Conservation (phyloP, 192 early-diverging fungal genomes). For the Coemansia sp. region DNA sequence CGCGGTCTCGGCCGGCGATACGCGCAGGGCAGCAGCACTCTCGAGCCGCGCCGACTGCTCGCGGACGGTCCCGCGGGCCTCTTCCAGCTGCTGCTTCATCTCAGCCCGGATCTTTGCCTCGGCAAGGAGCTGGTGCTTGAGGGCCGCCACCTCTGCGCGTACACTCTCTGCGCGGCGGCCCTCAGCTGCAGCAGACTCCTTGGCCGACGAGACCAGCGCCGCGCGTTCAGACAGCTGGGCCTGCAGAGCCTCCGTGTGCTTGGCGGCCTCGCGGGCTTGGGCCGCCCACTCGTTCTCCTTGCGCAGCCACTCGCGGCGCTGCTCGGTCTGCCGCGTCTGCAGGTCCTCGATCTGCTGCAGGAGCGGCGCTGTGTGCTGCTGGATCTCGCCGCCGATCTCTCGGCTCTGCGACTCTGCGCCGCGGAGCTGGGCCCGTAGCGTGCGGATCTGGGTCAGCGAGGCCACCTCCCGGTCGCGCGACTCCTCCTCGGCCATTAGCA, state of each 20-base stretch:
- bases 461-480: constrained; percentile 32
- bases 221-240: constrained; percentile 7
- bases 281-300: constrained; percentile 22
- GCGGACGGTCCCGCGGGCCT: constrained; percentile 14
- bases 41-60: constrained; percentile 18
- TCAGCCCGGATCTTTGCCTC: constrained; percentile 34
- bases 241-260: constrained; percentile 7
- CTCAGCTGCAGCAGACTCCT: constrained; percentile 1
- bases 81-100: constrained; percentile 40
- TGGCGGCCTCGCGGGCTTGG: constrained; percentile 9
- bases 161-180: constrained; percentile 4
- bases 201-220: background rate
- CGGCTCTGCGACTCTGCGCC: constrained; percentile 22
- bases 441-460: constrained; percentile 26
- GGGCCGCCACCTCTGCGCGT: constrained; percentile 29
- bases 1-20: background rate
- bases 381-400: constrained; percentile 24
- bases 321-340: constrained; percentile 27
- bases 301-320: constrained; percentile 20
- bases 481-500: constrained; percentile 35
- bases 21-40: constrained; percentile 3
- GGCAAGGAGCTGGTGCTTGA: constrained; percentile 61
- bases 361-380: constrained; percentile 43
- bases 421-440: constrained; percentile 36
- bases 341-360: constrained; percentile 46